phyloP scores from a whole-genome alignment of 257 asterid species.

The Hygrophila difformis region DNA sequence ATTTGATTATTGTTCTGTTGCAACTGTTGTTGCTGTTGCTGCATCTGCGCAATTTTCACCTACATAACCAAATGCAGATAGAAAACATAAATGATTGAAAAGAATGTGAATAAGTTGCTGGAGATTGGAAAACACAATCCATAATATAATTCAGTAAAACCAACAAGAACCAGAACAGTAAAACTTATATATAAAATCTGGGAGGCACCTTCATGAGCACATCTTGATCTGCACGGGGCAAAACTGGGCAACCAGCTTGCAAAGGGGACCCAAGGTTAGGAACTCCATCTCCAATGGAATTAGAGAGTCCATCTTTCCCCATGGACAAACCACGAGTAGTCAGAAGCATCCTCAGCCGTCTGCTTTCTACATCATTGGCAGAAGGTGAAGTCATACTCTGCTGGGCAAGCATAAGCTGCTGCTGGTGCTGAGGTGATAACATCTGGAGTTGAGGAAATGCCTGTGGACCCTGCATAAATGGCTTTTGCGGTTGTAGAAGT shows the following conservation, averaged over 20 bases:
- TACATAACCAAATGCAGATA: neutral
- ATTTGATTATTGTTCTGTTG: slow-evolving; percentile 43
- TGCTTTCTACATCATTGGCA: slow-evolving; percentile 69
- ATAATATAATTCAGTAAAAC: neutral
- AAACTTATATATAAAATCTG: neutral
- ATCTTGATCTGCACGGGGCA: slow-evolving; percentile 82
- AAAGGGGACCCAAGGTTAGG: slow-evolving; percentile 75
- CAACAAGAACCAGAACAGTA: neutral
- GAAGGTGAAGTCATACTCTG: slow-evolving; percentile 85
- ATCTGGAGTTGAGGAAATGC: slow-evolving; percentile 92
- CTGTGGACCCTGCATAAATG: slow-evolving; percentile 88
- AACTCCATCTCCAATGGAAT: slow-evolving; percentile 73
- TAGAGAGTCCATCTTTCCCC: slow-evolving; percentile 90
- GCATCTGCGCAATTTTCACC: slow-evolving; percentile 12
- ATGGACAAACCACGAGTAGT: slow-evolving; percentile 68
- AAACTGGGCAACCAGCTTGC: slow-evolving; percentile 70
- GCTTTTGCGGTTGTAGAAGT: slow-evolving; percentile 88
- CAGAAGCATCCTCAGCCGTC: slow-evolving; percentile 88
- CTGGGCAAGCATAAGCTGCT: slow-evolving; percentile 89
- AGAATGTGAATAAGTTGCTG: neutral
- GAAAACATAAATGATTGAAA: neutral
- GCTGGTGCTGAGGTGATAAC: slow-evolving; percentile 96
- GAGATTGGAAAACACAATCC: neutral
- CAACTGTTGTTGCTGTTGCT: slow-evolving; percentile 9
- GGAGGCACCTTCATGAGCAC: slow-evolving; percentile 65